Base-by-base conservation (phyloP, 495 filamentous ascomycete species). In the Hyaloscypha bicolor region DNA sequence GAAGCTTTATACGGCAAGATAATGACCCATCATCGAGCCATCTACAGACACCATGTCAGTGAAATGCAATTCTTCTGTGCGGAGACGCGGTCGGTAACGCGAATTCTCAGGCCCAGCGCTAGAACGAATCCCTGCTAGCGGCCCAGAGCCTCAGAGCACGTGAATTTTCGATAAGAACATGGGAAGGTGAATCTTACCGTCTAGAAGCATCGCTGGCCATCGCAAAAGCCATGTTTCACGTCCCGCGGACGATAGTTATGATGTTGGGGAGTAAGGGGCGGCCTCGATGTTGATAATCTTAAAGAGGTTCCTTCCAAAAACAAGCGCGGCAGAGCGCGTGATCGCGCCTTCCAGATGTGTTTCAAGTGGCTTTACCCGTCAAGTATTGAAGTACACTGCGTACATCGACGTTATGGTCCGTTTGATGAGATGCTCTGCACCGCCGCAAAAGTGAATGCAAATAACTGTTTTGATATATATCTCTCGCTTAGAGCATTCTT, bases 1-100 rank as follows among this genome's bases (percentile, higher is more conserved):
- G 69, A 11, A 73, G 32, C 55, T 73, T 73, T 53, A 73, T 73
- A 55, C 71, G 71, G 65, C 71, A 73, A 42, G 65, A 69, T 69
- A 58, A 67, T 63, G 66, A 67, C 31, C 70, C 70, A 39, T 68
- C 69, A 25, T 71, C 68, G n/a, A 73, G 65, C 63, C 69, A 71
- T 67, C 71, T 73, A 53, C 6, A 25, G 1, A 30, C 53, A 19
- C 53, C 6, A 56, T 31, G 53, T 56, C 53, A 56, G 53, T 31
- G 22, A 56, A 8, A 6, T 29, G 53, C 8, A 6, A 48, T 19
- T 4, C 12, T 12, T 32, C 30, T 29, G 32, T 64, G 48, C 63
- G 35, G 32, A 35, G 30, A 56, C 52, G 30, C 52, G 62, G 29
- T 55, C 42, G 35, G 35, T 37, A 37, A 37, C 35, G 42, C 42